phyloP scores from a whole-genome alignment of 169 alveolate genomes.

The Eimeria zaria region DNA sequence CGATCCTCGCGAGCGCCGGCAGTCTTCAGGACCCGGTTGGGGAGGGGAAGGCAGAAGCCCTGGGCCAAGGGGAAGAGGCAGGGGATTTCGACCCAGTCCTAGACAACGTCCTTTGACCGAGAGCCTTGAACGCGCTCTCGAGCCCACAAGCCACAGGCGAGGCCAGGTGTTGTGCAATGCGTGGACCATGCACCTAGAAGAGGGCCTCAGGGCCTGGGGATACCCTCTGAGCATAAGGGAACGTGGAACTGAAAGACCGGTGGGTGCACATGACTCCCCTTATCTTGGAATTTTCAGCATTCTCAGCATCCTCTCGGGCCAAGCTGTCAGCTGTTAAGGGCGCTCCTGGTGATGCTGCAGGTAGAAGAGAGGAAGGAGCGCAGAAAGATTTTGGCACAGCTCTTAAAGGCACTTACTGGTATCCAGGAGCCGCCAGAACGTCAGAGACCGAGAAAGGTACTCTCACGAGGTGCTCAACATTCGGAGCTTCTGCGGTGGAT shows the following conservation, averaged over 20 bases:
- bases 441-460: slow-evolving; percentile 30
- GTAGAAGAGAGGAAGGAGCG: slow-evolving; percentile 63
- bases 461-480: slow-evolving; percentile 60
- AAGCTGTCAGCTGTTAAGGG: not conserved
- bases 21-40: not conserved
- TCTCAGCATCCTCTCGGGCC: not conserved
- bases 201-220: slow-evolving; percentile 48
- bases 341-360: not conserved
- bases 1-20: not conserved
- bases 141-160: slow-evolving; percentile 44
- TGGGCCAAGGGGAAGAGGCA: slow-evolving; percentile 63
- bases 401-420: slow-evolving; percentile 49
- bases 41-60: slow-evolving; percentile 13
- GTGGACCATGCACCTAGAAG: slow-evolving; percentile 55
- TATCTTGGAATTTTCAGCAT: not conserved
- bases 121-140: slow-evolving; percentile 70
- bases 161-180: slow-evolving; percentile 74
- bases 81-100: slow-evolving; percentile 54
- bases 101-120: slow-evolving; percentile 44
- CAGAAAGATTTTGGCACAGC: slow-evolving; percentile 57
- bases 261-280: slow-evolving; percentile 3
- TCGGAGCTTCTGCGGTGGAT: slow-evolving; percentile 69
- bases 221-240: slow-evolving; percentile 72
- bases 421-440: slow-evolving; percentile 53
- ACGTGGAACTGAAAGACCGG: slow-evolving; percentile 69